Evolutionary conservation across 495 filamentous ascomycete genomes (phyloP), one percentile per base, ranked within the genome.

Genomic region (Daldinia grandis): DNA sequence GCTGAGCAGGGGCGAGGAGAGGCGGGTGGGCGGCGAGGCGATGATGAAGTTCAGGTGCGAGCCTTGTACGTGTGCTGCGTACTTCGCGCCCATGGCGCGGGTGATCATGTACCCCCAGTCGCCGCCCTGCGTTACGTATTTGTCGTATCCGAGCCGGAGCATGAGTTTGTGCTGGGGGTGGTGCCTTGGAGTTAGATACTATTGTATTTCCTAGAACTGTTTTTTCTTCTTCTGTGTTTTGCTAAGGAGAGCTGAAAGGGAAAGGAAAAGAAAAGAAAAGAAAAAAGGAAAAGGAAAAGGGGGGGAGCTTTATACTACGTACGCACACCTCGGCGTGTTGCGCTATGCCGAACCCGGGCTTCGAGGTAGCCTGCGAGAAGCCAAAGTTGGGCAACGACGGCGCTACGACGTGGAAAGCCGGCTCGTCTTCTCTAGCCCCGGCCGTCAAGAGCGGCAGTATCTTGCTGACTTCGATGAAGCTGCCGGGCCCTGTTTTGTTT

Each of bases 331-430:
- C 84, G 3, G 87, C 90, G 68, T 91, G 85, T 61, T 91, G 85
- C 10, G 70, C 66, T 4, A 88, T 71, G 1, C 77, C 80, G 66
- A 92, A 92, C 3, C 87, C 88, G 21, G 78, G 78, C 40, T 79
- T 78, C 25, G 78, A 80, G 2, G 83, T 78, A 0, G 78, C 80
- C 21, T 81, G 76, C 4, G 83, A 87, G 79, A 91, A 92, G 38
- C 88, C 89, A 74, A 86, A 91, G 69, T 90, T 89, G 0, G 87
- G 87, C 49, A 92, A 77, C 8, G 87, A 90, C 2, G 91, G 91
- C 0, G 83, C 90, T 1, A 93, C 82, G 21, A 93, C 81, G 73
- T 91, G 78, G 78, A 93, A 93, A 0, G 84, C 79, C 1, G 85
- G 85, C 0, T 76, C 74, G 19, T 79, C 74, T 19, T 79, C 42